Evolutionary conservation across 257 asterid species (phyloP).

Genomic region (Agastache rugosa): DNA sequence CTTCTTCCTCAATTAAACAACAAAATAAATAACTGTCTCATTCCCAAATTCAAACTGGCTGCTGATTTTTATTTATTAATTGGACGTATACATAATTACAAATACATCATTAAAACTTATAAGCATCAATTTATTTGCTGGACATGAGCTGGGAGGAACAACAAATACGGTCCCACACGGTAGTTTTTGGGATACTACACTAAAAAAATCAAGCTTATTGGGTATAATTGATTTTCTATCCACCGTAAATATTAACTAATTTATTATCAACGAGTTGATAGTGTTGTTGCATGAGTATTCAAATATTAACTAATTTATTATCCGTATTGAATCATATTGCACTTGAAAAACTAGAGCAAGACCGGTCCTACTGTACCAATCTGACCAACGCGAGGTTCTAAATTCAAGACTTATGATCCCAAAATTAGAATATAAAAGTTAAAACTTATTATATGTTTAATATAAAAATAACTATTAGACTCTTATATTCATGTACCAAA

Average conservation of each 20-base stretch:
- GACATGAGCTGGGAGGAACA: background rate
- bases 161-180: background rate
- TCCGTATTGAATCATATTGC: no score
- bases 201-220: background rate
- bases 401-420: background rate
- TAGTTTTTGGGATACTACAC: background rate
- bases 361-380: no score
- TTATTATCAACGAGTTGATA: background rate
- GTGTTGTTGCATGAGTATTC: background rate
- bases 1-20: conserved; percentile 18
- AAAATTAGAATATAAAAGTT: background rate
- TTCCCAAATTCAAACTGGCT: background rate
- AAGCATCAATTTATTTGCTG: background rate
- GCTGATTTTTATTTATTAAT: background rate
- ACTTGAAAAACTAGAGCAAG: no score
- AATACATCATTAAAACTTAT: background rate
- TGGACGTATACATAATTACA: background rate
- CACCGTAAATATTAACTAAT: background rate
- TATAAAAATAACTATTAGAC: background rate
- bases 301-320: no score
- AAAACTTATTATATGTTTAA: background rate
- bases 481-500: background rate
- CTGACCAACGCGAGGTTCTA: no score
- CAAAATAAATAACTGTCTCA: background rate
- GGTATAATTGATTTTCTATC: background rate